Base-by-base conservation (phyloP, 2,329 filamentous ascomycete species). In the Septoria linicola region DNA sequence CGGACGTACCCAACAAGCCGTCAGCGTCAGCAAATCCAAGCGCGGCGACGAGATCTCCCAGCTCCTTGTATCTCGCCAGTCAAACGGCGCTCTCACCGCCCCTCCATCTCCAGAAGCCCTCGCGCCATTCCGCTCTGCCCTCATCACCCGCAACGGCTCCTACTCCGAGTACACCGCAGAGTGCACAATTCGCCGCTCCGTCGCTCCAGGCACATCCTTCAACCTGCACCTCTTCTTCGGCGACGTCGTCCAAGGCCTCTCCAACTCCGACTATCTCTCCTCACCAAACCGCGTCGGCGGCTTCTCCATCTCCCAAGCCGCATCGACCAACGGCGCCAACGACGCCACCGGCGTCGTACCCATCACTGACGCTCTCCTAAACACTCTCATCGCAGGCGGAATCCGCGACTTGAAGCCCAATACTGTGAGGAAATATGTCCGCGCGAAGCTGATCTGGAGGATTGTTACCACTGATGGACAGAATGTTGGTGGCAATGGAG, bases 171-270 rank as follows among this genome's bases (percentile, higher is more conserved):
- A 53, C 19, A 42, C 14, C 2, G 49, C 34, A 4, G 43, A 48
- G 14, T 21, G 35, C 27, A 35, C 30, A 1, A 42, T 53, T 7
- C 36, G 39, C 21, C 48, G 20, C 19, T 53, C 49, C 17, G 49
- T 53, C n/a, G 49, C 49, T 1, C 36, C 42, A 8, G 49, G 49
- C 11, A 41, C 37, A n/a, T 53, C 49, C 8, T 53, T 53, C 43
- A 48, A 53, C 23, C 31, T 53, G 2, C 49, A 53, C 14, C 40
- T 53, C 16, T 53, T 53, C 32, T 53, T 53, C 25, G 49, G 49
- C 17, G 43, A 47, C 14, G 37, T 53, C 23, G 43, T 36, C 20
- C 39, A 23, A n/a, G 30, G 25, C 4, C 41, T 51, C 8, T 43
- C 49, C 32, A 48, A 53, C 43, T 37, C 36, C 20, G 44, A 48